These are phyloP conservation scores for Wickerhamiella kazuoi DNA, from an alignment of 805 yeast genomes.

Conservation along the genomic window DNA sequence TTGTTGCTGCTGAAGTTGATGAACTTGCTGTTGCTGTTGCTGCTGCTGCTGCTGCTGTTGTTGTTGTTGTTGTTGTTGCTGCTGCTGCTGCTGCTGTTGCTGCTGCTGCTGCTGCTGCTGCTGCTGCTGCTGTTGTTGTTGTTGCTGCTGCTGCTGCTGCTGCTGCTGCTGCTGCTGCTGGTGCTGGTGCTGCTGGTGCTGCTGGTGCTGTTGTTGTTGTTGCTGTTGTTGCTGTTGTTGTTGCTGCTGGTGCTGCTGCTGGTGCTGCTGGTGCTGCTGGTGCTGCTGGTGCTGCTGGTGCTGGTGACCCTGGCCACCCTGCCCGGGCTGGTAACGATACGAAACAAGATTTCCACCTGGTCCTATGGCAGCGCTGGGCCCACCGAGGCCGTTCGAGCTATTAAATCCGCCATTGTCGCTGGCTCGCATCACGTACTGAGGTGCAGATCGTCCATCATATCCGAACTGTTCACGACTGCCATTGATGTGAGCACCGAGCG, in stretches of 20 bases:
- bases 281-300: not conserved
- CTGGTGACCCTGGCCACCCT: not conserved
- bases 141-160: not conserved
- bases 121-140: not conserved
- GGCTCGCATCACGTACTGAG: no score
- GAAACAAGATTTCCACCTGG: not conserved
- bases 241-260: not conserved
- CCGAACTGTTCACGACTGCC: no score
- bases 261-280: not conserved
- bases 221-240: not conserved
- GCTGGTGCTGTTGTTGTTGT: not conserved
- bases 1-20: not conserved
- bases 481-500: no score
- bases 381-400: not conserved
- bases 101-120: not conserved
- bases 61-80: not conserved
- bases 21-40: not conserved
- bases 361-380: not conserved
- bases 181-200: not conserved
- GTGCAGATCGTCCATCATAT: no score
- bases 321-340: not conserved
- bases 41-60: not conserved
- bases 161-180: slow-evolving; percentile 1
- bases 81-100: not conserved
- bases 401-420: no score